Base-by-base conservation (phyloP, 2,329 filamentous ascomycete genomes). In the Cadophora sp. region DNA sequence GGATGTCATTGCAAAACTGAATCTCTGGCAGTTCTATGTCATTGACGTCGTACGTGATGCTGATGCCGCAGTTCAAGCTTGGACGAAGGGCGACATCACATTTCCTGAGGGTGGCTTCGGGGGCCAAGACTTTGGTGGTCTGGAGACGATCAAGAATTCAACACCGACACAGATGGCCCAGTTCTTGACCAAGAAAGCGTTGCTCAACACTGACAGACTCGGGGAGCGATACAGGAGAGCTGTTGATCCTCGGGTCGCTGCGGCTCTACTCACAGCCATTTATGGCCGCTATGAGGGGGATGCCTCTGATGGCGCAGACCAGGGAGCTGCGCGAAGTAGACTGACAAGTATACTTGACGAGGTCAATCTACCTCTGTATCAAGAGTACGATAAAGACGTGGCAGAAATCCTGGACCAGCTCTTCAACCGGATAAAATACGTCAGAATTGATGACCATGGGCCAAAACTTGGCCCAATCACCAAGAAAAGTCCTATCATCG, bases 341-440 rank as follows among this genome's bases (percentile, higher is more conserved):
- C 79, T 92, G 71, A 80, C 81, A 2, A 82, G 87, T 64, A 85
- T 97, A 48, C 81, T 98, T 16, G 91, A 98, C 73, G 91, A 93
- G 61, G 83, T 96, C 74, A 99, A 99, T 76, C 84, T 97, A 40
- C 87, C 91, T 1, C 92, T 95, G 76, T 99, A 99, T 82, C 87
- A 91, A 71, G 96, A 99, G 79, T 99, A 97, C 78, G 94, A 99
- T 77, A 83, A 82, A 24, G 96, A 99, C 77, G 84, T 92, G 12
- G 87, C 87, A 29, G 92, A 92, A 72, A 96, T 97, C 72, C 85
- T 97, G 66, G 90, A 97, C 70, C 95, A 99, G 80, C 83, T 98
- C 29, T 97, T 91, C 83, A 97, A 97, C 78, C 91, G 97, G 69
- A 92, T 94, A 82, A 97, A 97, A 80, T 99, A 99, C 81, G 88